Conservation (phyloP, 2,329 filamentous ascomycete species). For the Cryoendolithus antarcticus region DNA sequence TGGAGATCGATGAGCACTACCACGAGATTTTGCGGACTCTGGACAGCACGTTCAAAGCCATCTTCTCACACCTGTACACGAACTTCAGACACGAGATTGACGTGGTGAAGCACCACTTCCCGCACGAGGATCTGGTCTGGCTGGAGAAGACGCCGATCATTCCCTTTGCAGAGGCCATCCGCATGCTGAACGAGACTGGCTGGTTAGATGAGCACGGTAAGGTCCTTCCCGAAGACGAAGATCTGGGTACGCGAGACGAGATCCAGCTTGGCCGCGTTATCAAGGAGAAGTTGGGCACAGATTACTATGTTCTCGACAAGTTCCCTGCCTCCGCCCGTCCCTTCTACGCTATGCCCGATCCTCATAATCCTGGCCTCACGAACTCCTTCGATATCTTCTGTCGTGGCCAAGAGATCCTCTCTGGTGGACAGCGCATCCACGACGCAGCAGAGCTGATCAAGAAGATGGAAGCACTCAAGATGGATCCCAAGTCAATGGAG, state of each 20-base stretch:
- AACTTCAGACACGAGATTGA: constrained; percentile 62
- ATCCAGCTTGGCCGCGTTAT: constrained; percentile 74
- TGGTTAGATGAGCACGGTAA: constrained; percentile 69
- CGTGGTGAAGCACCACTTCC: constrained; percentile 69
- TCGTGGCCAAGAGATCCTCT: constrained; percentile 83
- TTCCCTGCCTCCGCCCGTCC: constrained; percentile 75
- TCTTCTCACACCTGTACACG: constrained; percentile 60
- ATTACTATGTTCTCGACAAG: constrained; percentile 91
- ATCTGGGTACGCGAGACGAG: constrained; percentile 75
- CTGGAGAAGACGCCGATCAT: constrained; percentile 74
- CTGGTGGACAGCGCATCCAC: constrained; percentile 87
- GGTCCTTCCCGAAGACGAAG: constrained; percentile 57
- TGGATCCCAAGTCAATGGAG: constrained; percentile 72
- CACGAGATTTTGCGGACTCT: constrained; percentile 72
- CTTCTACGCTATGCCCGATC: constrained; percentile 83
- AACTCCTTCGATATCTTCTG: constrained; percentile 96
- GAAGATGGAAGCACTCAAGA: constrained; percentile 63
- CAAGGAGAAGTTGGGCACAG: constrained; percentile 74
- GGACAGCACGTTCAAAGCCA: constrained; percentile 68
- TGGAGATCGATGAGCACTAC: constrained; percentile 81
- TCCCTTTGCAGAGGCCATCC: constrained; percentile 65
- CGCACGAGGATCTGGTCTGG: constrained; percentile 77
- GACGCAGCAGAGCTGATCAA: constrained; percentile 60
- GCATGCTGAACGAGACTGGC: constrained; percentile 66
- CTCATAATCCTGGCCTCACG: constrained; percentile 58